Evolutionary conservation across 2,329 filamentous ascomycete species (phyloP), one percentile per base, ranked within the genome.

Genomic region (Allantophomopsis lycopodina): DNA sequence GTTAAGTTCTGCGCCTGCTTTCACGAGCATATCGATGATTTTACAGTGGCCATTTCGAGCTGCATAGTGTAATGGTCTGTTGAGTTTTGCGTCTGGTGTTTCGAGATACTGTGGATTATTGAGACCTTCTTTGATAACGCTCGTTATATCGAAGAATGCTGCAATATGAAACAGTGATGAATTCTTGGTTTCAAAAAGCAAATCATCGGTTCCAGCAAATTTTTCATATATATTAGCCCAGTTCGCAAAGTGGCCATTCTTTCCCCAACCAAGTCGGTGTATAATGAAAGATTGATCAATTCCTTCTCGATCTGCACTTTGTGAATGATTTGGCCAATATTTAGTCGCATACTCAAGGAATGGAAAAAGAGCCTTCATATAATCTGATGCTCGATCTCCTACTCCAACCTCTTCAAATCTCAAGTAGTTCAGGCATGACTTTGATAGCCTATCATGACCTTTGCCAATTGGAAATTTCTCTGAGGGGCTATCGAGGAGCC

Each of bases 341-440:
- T 16, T 7, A 14, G 16, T 11, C n/a, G 32, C n/a, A 33, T 33
- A 33, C 32, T 33, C 32, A 7, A 33, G 5, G 32, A 33, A 33
- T 14, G 32, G 32, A 5, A 33, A 33, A 7, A 5, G n/a, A n/a
- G n/a, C 32, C 32, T 33, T 33, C 16, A 14, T 5, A 16, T 14
- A 33, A 11, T n/a, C n/a, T n/a, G n/a, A n/a, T n/a, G n/a, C n/a
- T n/a, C n/a, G n/a, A n/a, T n/a, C n/a, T n/a, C n/a, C n/a, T n/a
- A 5, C 7, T 11, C 5, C 7, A 11, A 33, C 20, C 8, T 14
- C 32, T 14, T 11, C 44, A 17, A 50, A 32, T 13, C 34, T 46
- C 2, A 71, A 41, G 41, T 69, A 65, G 1, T 40, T 40, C 2
- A 52, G 39, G 43, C 68, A 72, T 38, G 59, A 63, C 37, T 57